Evolutionary conservation across 2,329 filamentous ascomycete genomes (phyloP).

Genomic region (Neoscytalidium dimidiatum): DNA sequence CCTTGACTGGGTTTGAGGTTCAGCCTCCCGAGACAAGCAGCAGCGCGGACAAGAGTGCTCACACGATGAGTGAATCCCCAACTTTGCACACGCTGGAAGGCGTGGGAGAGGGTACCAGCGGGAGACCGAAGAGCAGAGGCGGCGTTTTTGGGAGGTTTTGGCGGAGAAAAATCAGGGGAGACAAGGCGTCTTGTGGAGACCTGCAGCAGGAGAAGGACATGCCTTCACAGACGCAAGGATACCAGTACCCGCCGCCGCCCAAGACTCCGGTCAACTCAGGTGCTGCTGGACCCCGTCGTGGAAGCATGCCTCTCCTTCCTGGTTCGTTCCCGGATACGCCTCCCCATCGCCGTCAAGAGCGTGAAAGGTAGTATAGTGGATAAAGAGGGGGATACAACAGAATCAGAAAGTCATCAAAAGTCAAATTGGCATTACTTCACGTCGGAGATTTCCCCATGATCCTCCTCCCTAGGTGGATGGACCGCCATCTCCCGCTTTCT

Average conservation of each 20-base stretch:
- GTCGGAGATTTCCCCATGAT: background rate
- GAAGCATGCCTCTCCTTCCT: constrained; percentile 16
- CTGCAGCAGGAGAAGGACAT: constrained; percentile 12
- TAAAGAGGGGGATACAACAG: background rate
- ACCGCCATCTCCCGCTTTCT: background rate
- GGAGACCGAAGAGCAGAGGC: constrained; percentile 15
- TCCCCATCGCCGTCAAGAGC: constrained; percentile 1
- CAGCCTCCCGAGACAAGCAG: constrained; percentile 9
- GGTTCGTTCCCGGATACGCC: constrained; percentile 18
- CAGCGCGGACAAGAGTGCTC: constrained; percentile 13
- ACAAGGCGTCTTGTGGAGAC: constrained; percentile 7
- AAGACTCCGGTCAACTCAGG: constrained; percentile 10
- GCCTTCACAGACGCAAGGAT: constrained; percentile 1
- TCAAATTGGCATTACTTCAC: background rate
- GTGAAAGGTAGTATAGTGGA: constrained; percentile 6
- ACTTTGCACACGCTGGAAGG: constrained; percentile 15
- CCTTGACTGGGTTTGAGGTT: constrained; percentile 2
- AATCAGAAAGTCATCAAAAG: background rate
- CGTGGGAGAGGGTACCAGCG: background rate
- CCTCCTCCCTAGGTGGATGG: background rate
- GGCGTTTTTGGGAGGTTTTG: constrained; percentile 13
- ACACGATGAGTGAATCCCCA: constrained; percentile 4
- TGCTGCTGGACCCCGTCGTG: constrained; percentile 4
- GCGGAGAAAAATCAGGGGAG: constrained; percentile 10
- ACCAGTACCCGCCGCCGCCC: constrained; percentile 11